Evolutionary conservation across 345 rosid genomes (phyloP).

Genomic region (Leavenworthia alabamica): DNA sequence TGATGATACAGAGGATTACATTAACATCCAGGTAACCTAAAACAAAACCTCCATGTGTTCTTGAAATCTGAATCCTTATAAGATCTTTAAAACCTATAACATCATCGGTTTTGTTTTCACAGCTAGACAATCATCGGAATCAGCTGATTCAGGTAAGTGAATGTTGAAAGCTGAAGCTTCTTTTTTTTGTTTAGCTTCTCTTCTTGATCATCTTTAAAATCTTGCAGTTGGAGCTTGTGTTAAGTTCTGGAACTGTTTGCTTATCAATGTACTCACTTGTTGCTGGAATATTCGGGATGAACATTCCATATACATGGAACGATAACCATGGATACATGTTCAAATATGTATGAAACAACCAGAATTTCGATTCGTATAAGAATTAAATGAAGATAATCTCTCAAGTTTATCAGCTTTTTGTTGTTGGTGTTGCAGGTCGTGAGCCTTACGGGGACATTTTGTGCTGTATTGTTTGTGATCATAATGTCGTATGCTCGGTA

Average conservation of each 20-base stretch:
- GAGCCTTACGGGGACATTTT: slow-evolving; percentile 37
- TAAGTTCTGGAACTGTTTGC: slow-evolving; percentile 71
- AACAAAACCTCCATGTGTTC: not conserved
- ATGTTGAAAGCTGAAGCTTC: too few relatives aligned
- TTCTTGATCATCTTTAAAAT: slow-evolving; percentile 7
- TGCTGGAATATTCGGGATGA: slow-evolving; percentile 88
- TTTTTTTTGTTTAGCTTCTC: not conserved
- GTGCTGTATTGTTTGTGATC: slow-evolving; percentile 38
- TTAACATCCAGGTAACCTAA: slow-evolving; percentile 79
- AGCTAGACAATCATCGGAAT: slow-evolving; percentile 98
- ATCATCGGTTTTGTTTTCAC: slow-evolving; percentile 24
- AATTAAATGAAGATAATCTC: not conserved
- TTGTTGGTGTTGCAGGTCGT: slow-evolving; percentile 50
- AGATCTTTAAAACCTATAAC: not conserved
- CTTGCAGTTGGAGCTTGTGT: slow-evolving; percentile 71
- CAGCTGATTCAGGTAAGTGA: slow-evolving; percentile 91
- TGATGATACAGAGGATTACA: slow-evolving; percentile 96
- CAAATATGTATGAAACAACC: slow-evolving; percentile 59
- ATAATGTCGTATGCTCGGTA: slow-evolving; percentile 73
- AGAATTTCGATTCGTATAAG: not conserved
- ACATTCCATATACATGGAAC: slow-evolving; percentile 90
- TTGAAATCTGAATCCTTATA: not conserved
- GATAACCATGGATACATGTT: slow-evolving; percentile 59
- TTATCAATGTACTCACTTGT: slow-evolving; percentile 64
- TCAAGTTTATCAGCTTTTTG: not conserved